Base-by-base conservation (phyloP, 108 stramenopile genomes). In the Poteriospumella lacustris region DNA sequence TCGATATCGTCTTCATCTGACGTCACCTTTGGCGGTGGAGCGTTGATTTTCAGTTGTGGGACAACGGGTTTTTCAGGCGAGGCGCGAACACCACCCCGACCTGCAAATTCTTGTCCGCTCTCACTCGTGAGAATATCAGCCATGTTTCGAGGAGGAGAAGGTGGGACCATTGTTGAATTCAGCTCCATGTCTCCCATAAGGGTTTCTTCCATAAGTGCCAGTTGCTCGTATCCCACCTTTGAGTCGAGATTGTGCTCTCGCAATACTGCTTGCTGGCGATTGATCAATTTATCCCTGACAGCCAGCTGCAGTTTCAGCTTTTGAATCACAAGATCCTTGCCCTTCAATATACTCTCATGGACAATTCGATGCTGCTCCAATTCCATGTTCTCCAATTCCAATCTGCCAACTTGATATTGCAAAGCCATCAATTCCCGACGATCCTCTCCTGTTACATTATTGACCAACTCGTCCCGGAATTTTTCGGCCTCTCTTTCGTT, bases 371-470 rank as follows among this genome's bases (percentile, higher is more conserved):
- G 76, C 39, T 85, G 85, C 68, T 89, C 87, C n/a, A 85, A 79
- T 69, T 86, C 87, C 87, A 88, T 88, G 47, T 88, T 88, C 43
- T 87, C 87, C 42, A 89, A 78, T 81, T 89, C 88, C 2, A 88
- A 84, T 81, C 84, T 79, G 33, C 87, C 88, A 24, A 89, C 84
- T 39, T 83, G 81, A 39, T 87, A 86, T 73, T 88, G 85, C 44
- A 89, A 82, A 52, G 68, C 85, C 84, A 86, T 82, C n/a, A 86
- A 59, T 52, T 88, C 85, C 24, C 79, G 33, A 28, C 86, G 58
- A 29, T 87, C 87, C 56, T 87, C 84, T 0, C 68, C 75, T 5
- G 87, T 87, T 33, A 86, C 44, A 43, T 79, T 40, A 0, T 29
- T 36, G 0, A 44, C 68, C 42, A 79, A 0, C 24, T 84, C 43